A percentile compares a stretch with the other conserved stretches of the same genome.
These are phyloP conservation scores for Spathaspora sp. DNA, from an alignment of 805 yeast genomes.

Conservation along the genomic window DNA sequence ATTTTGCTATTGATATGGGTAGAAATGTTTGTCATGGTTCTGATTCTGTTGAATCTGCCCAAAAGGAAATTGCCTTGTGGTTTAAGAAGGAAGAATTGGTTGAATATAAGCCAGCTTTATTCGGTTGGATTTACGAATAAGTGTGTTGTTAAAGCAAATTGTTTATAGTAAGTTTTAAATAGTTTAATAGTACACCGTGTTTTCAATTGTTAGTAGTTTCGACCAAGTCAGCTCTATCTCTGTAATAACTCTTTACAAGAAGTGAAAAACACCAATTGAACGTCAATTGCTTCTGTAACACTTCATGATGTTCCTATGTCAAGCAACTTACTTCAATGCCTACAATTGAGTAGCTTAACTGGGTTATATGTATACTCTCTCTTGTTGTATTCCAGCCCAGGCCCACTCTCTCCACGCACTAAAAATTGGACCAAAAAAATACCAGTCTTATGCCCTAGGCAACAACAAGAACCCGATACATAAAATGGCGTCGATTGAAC, in stretches of 20 bases:
- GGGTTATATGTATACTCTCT: not conserved
- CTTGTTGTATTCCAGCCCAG: not conserved
- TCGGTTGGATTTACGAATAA: conserved; percentile 94
- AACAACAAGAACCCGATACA: not conserved
- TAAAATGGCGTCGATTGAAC: conserved; percentile 13
- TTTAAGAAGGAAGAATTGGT: conserved; percentile 96
- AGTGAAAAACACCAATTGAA: not conserved
- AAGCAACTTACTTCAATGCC: not conserved
- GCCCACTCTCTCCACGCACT: not conserved
- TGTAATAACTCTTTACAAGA: not conserved
- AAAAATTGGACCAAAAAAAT: not conserved
- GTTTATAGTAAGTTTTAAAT: not conserved
- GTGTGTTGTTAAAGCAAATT: conserved; percentile 4
- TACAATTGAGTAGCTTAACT: not conserved
- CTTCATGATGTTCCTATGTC: too few species aligned
- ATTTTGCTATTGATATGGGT: conserved; percentile 97
- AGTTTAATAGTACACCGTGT: not conserved
- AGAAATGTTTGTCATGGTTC: conserved; percentile 99
- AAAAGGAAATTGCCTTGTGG: conserved; percentile 95
- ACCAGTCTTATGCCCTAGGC: not conserved
- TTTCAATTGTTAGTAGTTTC: not conserved
- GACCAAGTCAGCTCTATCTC: not conserved
- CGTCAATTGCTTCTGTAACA: too few species aligned
- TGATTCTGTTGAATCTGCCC: conserved; percentile 96
- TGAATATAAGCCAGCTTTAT: conserved; percentile 82